Conservation (phyloP, 345 rosid species). For the Populus euphratica region DNA sequence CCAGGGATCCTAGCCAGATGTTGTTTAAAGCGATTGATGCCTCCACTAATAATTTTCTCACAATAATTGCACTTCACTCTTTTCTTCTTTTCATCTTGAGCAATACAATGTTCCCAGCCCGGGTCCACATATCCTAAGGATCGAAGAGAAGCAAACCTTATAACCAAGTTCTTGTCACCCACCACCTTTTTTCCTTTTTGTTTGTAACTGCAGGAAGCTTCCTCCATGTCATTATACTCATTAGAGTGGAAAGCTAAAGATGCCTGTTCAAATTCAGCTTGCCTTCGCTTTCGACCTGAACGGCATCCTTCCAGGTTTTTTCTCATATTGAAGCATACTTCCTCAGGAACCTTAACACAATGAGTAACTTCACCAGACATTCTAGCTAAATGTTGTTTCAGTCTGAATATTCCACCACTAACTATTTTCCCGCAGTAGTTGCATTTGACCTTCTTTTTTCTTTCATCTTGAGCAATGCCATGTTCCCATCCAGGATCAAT, state of each 20-base stretch:
- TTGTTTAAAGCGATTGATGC: constrained; percentile 77
- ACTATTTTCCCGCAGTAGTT: constrained; percentile 80
- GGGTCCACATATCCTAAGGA: constrained; percentile 77
- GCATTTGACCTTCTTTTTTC: constrained; percentile 78
- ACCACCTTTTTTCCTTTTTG: constrained; percentile 48
- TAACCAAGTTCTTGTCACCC: constrained; percentile 42
- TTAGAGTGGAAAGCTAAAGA: constrained; percentile 37
- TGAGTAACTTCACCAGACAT: constrained; percentile 76
- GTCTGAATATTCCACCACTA: constrained; percentile 71
- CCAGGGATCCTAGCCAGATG: constrained; percentile 83
- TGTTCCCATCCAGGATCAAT: constrained; percentile 89
- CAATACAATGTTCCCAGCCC: constrained; percentile 80
- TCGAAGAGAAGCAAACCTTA: constrained; percentile 45
- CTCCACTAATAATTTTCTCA: constrained; percentile 68
- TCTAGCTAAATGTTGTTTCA: constrained; percentile 76
- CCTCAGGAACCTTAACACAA: constrained; percentile 70
- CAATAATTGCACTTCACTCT: constrained; percentile 72
- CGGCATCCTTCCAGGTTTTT: constrained; percentile 63
- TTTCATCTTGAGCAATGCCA: constrained; percentile 72
- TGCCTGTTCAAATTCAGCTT: constrained; percentile 45
- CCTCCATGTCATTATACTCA: constrained; percentile 38
- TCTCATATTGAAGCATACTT: constrained; percentile 58
- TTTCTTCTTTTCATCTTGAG: constrained; percentile 77
- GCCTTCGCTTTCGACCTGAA: constrained; percentile 52
- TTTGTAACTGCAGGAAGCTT: constrained; percentile 32